Evolutionary conservation across 495 filamentous ascomycete species (phyloP).

Genomic region (Clohesyomyces aquaticus): DNA sequence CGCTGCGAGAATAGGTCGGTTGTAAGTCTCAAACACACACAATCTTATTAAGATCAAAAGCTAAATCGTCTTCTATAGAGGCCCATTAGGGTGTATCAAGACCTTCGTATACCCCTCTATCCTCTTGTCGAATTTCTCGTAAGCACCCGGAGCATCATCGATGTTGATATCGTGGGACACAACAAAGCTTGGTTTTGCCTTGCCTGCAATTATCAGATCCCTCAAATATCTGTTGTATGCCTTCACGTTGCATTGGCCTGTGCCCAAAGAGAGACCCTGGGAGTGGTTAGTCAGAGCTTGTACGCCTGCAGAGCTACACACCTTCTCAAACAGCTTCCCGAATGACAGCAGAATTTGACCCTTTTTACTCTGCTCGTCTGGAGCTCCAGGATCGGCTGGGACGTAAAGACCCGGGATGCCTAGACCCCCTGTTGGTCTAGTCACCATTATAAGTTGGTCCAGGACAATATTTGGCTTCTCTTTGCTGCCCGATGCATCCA

Average conservation of each 20-base stretch:
- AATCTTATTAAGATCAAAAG: background rate
- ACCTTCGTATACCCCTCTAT: slow-evolving; percentile 58
- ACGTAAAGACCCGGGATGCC: slow-evolving; percentile 50
- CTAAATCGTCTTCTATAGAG: slow-evolving; percentile 19
- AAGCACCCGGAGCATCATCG: slow-evolving; percentile 64
- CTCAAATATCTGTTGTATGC: slow-evolving; percentile 61
- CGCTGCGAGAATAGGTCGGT: background rate
- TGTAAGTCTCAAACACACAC: background rate
- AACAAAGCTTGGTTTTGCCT: slow-evolving; percentile 61
- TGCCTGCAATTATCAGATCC: slow-evolving; percentile 61
- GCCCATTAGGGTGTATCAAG: slow-evolving; percentile 46
- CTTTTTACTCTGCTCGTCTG: slow-evolving; percentile 29
- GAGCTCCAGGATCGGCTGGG: slow-evolving; percentile 46
- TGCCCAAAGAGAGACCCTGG: slow-evolving; percentile 55
- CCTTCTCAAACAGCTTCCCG: slow-evolving; percentile 66
- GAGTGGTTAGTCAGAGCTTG: slow-evolving; percentile 6
- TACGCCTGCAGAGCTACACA: slow-evolving; percentile 23
- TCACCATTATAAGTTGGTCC: slow-evolving; percentile 48
- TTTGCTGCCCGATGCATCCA: slow-evolving; percentile 40
- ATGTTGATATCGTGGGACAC: slow-evolving; percentile 60
- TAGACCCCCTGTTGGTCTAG: slow-evolving; percentile 45
- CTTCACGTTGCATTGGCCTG: slow-evolving; percentile 65
- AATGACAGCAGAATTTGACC: slow-evolving; percentile 60
- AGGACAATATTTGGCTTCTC: slow-evolving; percentile 50
- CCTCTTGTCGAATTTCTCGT: slow-evolving; percentile 70